Base-by-base conservation (phyloP, 495 filamentous ascomycete genomes). In the Podospora tetraspora region DNA sequence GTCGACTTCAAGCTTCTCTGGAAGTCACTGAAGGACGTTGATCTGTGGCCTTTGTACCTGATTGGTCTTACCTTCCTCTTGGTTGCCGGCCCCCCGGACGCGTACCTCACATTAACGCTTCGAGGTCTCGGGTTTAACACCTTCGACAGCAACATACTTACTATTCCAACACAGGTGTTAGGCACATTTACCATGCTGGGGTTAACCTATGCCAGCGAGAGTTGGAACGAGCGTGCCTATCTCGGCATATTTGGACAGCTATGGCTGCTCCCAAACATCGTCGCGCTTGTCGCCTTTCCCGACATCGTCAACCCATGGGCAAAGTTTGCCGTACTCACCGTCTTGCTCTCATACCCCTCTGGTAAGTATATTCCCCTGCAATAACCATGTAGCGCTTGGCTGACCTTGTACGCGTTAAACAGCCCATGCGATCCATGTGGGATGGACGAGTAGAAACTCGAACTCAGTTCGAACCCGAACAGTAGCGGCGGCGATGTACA, bases 381-480 rank as follows among this genome's bases (percentile, higher is more conserved):
- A 43, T 19, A 4, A 52, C 6, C 16, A 6, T n/a, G 43, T 8
- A 19, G 6, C 16, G 2, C 43, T n/a, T 52, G 43, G n/a, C 43
- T 52, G 19, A 52, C 43, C n/a, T 43, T n/a, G 16, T 1, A 52
- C 12, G 7, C 43, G 19, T 8, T 16, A n/a, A 9, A 72, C 69
- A 21, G 67, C 65, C 43, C 74, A 83, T 69, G 85, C 90, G 0
- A 87, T 92, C 32, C 71, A 90, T 16, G 89, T 91, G 6, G 88
- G 86, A 3, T 87, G 88, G 81, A 85, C 82, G 11, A 86, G 85
- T 1, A 80, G 85, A 30, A 90, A 91, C 73, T 84, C 87, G 4
- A 89, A 89, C n/a, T 85, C 85, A 0, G 90, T 92, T 19, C 79
- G 89, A 3, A 90, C 90, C 0, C 75, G 90, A 1, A 87, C 89